A percentile compares a stretch with the other conserved stretches of the same genome.
These are phyloP conservation scores for Epicoccum sorghinum DNA, from an alignment of 2,329 filamentous ascomycete species.

Conservation along the genomic window DNA sequence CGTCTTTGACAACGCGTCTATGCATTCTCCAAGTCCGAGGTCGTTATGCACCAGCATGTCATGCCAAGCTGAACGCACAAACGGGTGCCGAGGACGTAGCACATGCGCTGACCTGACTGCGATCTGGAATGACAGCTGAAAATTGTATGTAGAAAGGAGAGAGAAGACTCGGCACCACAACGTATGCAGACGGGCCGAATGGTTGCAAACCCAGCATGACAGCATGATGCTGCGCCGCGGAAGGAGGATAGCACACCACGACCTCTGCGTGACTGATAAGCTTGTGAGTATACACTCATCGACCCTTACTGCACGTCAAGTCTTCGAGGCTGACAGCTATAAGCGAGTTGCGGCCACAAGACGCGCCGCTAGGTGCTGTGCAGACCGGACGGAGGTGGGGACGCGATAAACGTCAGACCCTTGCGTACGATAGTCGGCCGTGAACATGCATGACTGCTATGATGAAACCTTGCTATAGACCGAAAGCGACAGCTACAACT, in stretches of 20 bases:
- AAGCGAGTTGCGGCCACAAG: neutral
- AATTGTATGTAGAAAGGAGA: neutral
- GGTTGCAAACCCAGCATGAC: conserved; percentile 2
- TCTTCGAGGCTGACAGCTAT: neutral
- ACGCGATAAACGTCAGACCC: conserved; percentile 16
- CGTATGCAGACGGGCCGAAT: conserved; percentile 10
- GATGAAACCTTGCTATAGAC: conserved; percentile 22
- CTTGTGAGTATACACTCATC: conserved; percentile 1
- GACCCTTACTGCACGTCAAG: neutral
- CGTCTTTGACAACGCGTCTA: neutral
- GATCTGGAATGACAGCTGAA: conserved; percentile 1
- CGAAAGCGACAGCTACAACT: conserved; percentile 15
- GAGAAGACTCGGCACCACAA: neutral
- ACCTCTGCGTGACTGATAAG: conserved; percentile 1
- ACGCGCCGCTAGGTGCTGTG: conserved; percentile 13
- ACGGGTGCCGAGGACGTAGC: neutral
- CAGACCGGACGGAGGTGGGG: conserved; percentile 26
- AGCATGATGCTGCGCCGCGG: neutral
- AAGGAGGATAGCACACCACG: neutral
- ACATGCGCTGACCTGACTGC: neutral
- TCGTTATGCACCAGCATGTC: neutral
- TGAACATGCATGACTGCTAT: conserved; percentile 26
- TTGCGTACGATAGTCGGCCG: conserved; percentile 25
- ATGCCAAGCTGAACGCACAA: neutral
- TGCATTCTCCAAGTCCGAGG: neutral